Evolutionary conservation across 257 asterid species (phyloP).

Genomic region (Capsicum chinense): DNA sequence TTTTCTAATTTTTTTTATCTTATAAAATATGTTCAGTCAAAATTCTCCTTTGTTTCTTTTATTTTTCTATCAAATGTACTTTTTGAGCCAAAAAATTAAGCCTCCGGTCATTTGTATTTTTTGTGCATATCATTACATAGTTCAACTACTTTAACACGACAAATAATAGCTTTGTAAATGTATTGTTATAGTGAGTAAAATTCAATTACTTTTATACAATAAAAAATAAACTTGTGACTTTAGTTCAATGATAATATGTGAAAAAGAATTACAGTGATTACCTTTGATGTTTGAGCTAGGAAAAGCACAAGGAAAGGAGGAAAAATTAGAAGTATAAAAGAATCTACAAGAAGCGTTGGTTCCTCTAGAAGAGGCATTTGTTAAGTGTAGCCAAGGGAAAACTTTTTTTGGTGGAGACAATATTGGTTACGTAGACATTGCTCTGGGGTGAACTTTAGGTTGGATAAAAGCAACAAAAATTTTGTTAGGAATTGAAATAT

Average conservation of each 20-base stretch:
- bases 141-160: background rate
- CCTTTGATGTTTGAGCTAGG: constrained; percentile 35
- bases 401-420: constrained; percentile 31
- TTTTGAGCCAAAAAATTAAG: background rate
- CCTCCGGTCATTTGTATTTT: background rate
- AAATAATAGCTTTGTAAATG: background rate
- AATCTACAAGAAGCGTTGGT: background rate
- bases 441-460: constrained; percentile 26
- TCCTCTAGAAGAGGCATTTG: constrained; percentile 32
- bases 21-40: background rate
- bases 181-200: background rate
- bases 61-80: background rate
- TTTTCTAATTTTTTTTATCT: too few relatives aligned
- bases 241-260: background rate
- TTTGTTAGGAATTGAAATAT: background rate
- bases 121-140: background rate
- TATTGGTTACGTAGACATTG: constrained; percentile 33
- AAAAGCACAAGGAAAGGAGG: constrained; percentile 23
- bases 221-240: too few relatives aligned
- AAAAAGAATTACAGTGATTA: constrained; percentile 37
- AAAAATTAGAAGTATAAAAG: background rate
- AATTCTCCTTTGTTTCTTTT: background rate
- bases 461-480: constrained; percentile 30
- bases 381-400: constrained; percentile 30
- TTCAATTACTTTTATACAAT: too few relatives aligned